Evolutionary conservation across 2,329 filamentous ascomycete species (phyloP).

Genomic region (Domatiomyces globalis): DNA sequence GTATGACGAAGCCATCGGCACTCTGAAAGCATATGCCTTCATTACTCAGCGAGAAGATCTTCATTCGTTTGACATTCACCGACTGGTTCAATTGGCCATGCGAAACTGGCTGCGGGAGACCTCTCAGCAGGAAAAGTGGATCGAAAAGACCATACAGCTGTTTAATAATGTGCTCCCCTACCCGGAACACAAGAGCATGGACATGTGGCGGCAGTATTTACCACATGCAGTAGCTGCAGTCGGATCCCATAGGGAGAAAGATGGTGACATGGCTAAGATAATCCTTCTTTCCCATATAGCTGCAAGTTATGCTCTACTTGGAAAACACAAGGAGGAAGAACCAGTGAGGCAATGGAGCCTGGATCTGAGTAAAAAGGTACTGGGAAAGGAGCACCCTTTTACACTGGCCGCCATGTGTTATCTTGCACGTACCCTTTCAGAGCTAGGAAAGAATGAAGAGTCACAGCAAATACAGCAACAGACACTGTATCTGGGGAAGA

Average conservation of each 20-base stretch:
- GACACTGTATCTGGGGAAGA: neutral
- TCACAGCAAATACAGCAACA: neutral
- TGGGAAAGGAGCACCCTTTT: no score
- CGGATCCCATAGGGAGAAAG: neutral
- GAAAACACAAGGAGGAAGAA: neutral
- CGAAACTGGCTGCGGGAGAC: conserved; percentile 20
- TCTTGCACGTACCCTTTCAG: no score
- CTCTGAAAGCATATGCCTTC: conserved; percentile 22
- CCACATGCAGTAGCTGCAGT: conserved; percentile 18
- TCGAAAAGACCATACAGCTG: neutral
- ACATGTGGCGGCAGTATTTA: conserved; percentile 20
- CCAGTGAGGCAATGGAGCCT: no score
- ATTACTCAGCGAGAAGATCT: conserved; percentile 13
- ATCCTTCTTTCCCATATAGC: neutral
- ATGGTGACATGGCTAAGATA: neutral
- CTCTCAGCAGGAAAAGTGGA: neutral
- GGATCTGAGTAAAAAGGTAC: no score
- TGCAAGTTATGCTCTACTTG: neutral
- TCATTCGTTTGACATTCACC: conserved; percentile 19
- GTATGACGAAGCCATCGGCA: conserved; percentile 20
- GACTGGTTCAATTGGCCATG: conserved; percentile 24
- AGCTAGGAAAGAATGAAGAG: neutral
- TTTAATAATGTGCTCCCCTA: neutral
- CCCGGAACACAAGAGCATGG: conserved; percentile 6
- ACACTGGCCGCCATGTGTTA: no score